These are phyloP conservation scores for Linum usitatissimum DNA, from an alignment of 345 rosid genomes.

Conservation along the genomic window DNA sequence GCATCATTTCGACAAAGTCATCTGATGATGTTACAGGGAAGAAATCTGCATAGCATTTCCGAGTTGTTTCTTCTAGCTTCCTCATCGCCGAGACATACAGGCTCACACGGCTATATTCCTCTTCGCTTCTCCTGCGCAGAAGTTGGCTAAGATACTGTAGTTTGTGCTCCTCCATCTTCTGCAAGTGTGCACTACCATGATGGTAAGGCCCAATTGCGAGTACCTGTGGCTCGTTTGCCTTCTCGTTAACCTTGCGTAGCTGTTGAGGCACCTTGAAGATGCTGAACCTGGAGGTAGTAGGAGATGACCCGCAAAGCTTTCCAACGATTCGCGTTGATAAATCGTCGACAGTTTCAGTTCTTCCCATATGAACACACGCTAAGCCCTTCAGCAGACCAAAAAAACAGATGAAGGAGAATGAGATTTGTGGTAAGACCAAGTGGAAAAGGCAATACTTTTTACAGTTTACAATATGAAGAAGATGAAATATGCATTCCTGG, in stretches of 20 bases:
- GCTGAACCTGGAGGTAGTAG: not conserved
- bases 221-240: constrained; percentile 16
- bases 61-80: constrained; percentile 19
- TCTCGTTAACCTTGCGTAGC: constrained; percentile 10
- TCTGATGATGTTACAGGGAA: not conserved
- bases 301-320: not conserved
- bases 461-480: too few species aligned
- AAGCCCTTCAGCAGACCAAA: too few species aligned
- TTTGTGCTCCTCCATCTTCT: constrained; percentile 14
- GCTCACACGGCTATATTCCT: too few species aligned
- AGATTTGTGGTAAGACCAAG: too few species aligned
- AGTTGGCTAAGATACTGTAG: constrained; percentile 7
- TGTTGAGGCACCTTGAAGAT: constrained; percentile 12
- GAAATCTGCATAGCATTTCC: constrained; percentile 10
- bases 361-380: too few species aligned
- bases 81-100: not conserved
- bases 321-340: not conserved
- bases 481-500: too few species aligned
- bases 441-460: too few species aligned
- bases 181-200: constrained; percentile 1
- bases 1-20: constrained; percentile 21
- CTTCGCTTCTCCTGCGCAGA: constrained; percentile 5
- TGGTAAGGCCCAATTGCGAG: constrained; percentile 21
- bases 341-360: too few species aligned
- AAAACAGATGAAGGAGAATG: too few species aligned